Conservation (phyloP, 768 basidiomycete genomes). For the Hydnomerulius pinastri region DNA sequence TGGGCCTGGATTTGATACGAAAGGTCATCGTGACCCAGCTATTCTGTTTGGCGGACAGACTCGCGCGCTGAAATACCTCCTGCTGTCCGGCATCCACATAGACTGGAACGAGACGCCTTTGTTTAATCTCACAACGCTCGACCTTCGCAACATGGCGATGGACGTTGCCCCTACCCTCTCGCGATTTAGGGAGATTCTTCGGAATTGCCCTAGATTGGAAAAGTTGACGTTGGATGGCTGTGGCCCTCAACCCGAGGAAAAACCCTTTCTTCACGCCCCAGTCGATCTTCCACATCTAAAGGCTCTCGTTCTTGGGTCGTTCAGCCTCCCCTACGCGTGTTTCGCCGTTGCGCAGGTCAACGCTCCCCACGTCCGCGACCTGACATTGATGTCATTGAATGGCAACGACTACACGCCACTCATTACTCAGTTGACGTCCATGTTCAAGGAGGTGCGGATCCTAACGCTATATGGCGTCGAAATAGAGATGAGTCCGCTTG, state of each 20-base stretch:
- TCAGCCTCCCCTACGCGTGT: conserved; percentile 48
- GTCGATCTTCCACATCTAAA: conserved; percentile 51
- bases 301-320: conserved; percentile 58
- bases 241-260: conserved; percentile 45
- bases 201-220: conserved; percentile 46
- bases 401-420: conserved; percentile 54
- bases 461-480: conserved; percentile 54
- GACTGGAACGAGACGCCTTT: conserved; percentile 55
- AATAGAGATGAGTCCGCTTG: conserved; percentile 27
- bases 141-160: conserved; percentile 62
- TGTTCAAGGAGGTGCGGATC: conserved; percentile 53
- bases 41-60: conserved; percentile 55
- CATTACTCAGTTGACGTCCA: conserved; percentile 45
- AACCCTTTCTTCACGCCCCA: conserved; percentile 34
- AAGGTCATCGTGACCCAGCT: conserved; percentile 33
- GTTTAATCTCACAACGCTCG: conserved; percentile 60
- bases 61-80: conserved; percentile 49
- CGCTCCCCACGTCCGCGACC: conserved; percentile 58
- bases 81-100: conserved; percentile 60
- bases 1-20: conserved; percentile 42
- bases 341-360: conserved; percentile 49
- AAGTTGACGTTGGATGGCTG: conserved; percentile 66
- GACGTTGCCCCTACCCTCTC: conserved; percentile 49
- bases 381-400: conserved; percentile 56
- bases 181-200: conserved; percentile 56